A percentile compares a stretch with the other conserved stretches of the same genome.
Conservation (phyloP, 495 filamentous ascomycete species). For the Penicillium paradoxum region DNA sequence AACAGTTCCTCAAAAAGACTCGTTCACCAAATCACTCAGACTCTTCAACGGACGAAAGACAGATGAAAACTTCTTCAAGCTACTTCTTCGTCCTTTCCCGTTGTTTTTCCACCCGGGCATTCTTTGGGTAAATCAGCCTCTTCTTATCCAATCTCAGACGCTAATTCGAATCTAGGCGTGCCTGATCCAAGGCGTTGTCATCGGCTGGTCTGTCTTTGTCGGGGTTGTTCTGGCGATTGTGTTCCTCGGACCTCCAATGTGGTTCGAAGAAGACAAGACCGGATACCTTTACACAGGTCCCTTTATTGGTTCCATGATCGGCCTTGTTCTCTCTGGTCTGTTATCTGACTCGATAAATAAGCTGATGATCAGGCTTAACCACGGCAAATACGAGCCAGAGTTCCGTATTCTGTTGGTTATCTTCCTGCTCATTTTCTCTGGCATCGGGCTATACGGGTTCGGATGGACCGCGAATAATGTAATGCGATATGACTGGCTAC, state of each 20-base stretch:
- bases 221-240: slow-evolving; percentile 80
- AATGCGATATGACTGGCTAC: slow-evolving; percentile 59
- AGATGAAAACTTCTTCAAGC: slow-evolving; percentile 54
- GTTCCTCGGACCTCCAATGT: slow-evolving; percentile 73
- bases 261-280: slow-evolving; percentile 73
- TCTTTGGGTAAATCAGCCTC: slow-evolving; percentile 55
- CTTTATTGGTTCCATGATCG: slow-evolving; percentile 76
- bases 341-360: slow-evolving; percentile 69
- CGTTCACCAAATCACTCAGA: slow-evolving; percentile 52
- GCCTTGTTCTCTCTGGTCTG: slow-evolving; percentile 68
- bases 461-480: slow-evolving; percentile 62
- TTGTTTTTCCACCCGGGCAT: slow-evolving; percentile 77
- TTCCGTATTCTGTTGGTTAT: slow-evolving; percentile 79
- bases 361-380: slow-evolving; percentile 66
- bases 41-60: slow-evolving; percentile 82
- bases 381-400: slow-evolving; percentile 84
- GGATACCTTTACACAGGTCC: slow-evolving; percentile 87
- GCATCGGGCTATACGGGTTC: slow-evolving; percentile 78
- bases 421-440: slow-evolving; percentile 72
- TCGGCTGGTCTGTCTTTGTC: slow-evolving; percentile 94
- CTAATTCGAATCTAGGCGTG: slow-evolving; percentile 50
- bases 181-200: slow-evolving; percentile 83
- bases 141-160: background rate
- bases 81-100: slow-evolving; percentile 58
- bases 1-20: slow-evolving; percentile 36